phyloP scores from a whole-genome alignment of 192 early-diverging fungal genomes.

The Rhizophlyctis rosea region DNA sequence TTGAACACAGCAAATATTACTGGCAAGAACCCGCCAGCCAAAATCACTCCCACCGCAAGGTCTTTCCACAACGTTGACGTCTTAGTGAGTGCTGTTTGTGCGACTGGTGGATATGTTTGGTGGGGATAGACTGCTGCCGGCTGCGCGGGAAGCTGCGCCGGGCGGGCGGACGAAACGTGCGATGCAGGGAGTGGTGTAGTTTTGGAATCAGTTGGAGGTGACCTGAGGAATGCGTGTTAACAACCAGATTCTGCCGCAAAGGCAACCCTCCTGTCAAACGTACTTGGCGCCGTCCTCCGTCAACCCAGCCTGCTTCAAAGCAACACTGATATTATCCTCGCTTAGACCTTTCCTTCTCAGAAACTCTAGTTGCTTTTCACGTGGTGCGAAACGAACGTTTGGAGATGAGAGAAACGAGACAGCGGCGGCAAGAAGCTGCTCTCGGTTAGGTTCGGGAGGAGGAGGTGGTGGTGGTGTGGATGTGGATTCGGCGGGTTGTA shows the following conservation, averaged over 20 bases:
- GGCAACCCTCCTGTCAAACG: too few relatives aligned
- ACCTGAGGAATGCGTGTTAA: too few relatives aligned
- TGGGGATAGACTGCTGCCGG: too few relatives aligned
- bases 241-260: too few relatives aligned
- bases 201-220: background rate
- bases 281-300: too few relatives aligned
- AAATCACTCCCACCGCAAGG: background rate
- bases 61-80: too few relatives aligned
- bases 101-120: too few relatives aligned
- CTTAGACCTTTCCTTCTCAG: constrained; percentile 88
- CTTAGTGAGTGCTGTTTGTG: too few relatives aligned
- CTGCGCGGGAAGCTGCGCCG: background rate
- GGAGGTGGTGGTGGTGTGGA: too few relatives aligned
- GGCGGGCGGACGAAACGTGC: background rate
- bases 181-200: background rate
- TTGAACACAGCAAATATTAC: constrained; percentile 7
- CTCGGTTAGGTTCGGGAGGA: too few relatives aligned
- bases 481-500: too few relatives aligned
- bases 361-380: constrained; percentile 84
- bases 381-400: constrained; percentile 73
- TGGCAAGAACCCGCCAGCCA: constrained; percentile 4
- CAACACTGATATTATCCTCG: constrained; percentile 80
- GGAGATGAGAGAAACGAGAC: constrained; percentile 84
- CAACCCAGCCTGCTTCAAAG: constrained; percentile 24
- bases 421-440: constrained; percentile 40